Conservation (phyloP, 2,329 filamentous ascomycete species). For the Fusarium sp. region DNA sequence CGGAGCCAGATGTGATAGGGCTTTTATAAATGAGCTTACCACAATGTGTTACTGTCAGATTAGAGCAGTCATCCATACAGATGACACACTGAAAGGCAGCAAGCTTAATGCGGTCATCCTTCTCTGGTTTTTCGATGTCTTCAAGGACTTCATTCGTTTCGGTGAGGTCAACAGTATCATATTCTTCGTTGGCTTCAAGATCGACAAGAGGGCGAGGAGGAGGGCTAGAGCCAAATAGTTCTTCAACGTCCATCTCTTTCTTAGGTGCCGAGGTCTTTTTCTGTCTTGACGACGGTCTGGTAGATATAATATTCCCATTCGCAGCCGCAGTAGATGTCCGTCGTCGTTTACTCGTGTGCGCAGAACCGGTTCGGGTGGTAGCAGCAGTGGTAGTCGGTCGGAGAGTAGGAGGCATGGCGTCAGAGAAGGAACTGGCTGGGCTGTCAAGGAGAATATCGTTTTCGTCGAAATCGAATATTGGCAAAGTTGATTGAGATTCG, state of each 20-base stretch:
- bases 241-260: conserved; percentile 43
- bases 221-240: conserved; percentile 47
- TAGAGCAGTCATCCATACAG: conserved; percentile 72
- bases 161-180: conserved; percentile 53
- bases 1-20: neutral
- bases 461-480: conserved; percentile 49
- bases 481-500: conserved; percentile 46
- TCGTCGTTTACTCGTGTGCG: conserved; percentile 46
- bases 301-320: conserved; percentile 9
- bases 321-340: conserved; percentile 36
- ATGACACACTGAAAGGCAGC: conserved; percentile 73
- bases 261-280: conserved; percentile 18
- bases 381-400: conserved; percentile 37
- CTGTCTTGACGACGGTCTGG: conserved; percentile 23
- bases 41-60: conserved; percentile 73
- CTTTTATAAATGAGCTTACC: conserved; percentile 61
- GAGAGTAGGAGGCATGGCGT: conserved; percentile 47
- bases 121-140: conserved; percentile 59
- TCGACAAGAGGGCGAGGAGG: conserved; percentile 21
- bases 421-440: conserved; percentile 48
- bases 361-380: conserved; percentile 21
- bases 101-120: conserved; percentile 65
- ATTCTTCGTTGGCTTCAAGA: conserved; percentile 38
- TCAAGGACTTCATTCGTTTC: conserved; percentile 59
- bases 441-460: conserved; percentile 44